phyloP scores from a whole-genome alignment of 805 yeast species.

The Monosporozyma servazzii region DNA sequence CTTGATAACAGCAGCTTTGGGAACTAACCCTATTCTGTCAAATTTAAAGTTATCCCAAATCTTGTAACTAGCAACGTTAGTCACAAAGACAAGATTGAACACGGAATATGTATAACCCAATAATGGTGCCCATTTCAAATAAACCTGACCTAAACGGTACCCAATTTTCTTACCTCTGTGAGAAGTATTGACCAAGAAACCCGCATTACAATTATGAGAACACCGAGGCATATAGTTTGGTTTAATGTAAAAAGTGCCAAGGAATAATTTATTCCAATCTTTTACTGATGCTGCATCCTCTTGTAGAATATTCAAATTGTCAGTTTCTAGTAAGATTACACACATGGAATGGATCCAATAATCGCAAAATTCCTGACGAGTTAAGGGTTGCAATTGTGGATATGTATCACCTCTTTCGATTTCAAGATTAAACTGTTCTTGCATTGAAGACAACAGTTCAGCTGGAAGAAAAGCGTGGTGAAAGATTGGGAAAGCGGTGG shows the following conservation, averaged over 20 bases:
- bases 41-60: constrained; percentile 85
- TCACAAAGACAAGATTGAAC: constrained; percentile 77
- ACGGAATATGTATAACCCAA: constrained; percentile 78
- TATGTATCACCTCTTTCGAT: constrained; percentile 70
- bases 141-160: constrained; percentile 54
- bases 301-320: constrained; percentile 8
- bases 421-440: constrained; percentile 49
- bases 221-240: constrained; percentile 84
- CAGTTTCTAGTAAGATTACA: constrained; percentile 49
- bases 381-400: constrained; percentile 42
- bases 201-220: constrained; percentile 82
- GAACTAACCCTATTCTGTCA: constrained; percentile 64
- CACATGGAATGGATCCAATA: constrained; percentile 64
- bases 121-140: constrained; percentile 62
- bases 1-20: constrained; percentile 64
- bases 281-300: constrained; percentile 6
- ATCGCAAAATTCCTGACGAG: constrained; percentile 42
- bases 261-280: constrained; percentile 40
- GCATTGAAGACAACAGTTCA: constrained; percentile 38
- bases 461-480: constrained; percentile 41
- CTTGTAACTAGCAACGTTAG: constrained; percentile 62
- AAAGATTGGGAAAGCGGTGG: constrained; percentile 56
- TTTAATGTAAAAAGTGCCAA: constrained; percentile 74
- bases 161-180: constrained; percentile 67
- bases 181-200: constrained; percentile 57